Evolutionary conservation across 306 rosid species (phyloP).

Genomic region (Echinosophora koreensis): DNA sequence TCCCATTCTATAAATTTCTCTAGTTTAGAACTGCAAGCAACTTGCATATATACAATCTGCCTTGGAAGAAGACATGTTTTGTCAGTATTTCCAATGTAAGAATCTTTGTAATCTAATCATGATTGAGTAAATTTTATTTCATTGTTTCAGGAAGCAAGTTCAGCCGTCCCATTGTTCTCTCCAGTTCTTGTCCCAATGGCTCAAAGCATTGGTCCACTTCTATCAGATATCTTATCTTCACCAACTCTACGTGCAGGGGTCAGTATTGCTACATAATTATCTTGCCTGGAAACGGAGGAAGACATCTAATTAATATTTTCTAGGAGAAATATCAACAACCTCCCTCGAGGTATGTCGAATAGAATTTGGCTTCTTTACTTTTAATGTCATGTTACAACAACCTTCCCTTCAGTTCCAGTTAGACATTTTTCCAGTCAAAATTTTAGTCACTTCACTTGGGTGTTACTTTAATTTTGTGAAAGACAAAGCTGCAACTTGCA

Average conservation of each 20-base stretch:
- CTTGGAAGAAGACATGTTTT: neutral
- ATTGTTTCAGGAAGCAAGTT: constrained; percentile 84
- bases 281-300: constrained; percentile 29
- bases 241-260: constrained; percentile 94
- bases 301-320: constrained; percentile 40
- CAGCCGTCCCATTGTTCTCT: constrained; percentile 90
- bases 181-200: constrained; percentile 95
- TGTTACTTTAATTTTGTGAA: constrained; percentile 21
- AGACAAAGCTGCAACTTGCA: neutral
- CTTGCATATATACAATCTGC: neutral
- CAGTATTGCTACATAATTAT: constrained; percentile 53
- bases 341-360: constrained; percentile 47
- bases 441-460: neutral
- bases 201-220: constrained; percentile 91
- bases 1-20: neutral
- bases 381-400: constrained; percentile 42
- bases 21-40: neutral
- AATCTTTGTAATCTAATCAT: constrained; percentile 1
- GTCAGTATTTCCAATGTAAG: constrained; percentile 1
- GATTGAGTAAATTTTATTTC: constrained; percentile 39
- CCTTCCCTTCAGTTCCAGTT: constrained; percentile 38
- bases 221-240: constrained; percentile 90
- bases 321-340: constrained; percentile 44
- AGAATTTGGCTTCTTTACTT: constrained; percentile 43
- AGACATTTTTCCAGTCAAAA: constrained; percentile 15